These are phyloP conservation scores for Cystofilobasidium capitatum DNA, from an alignment of 768 basidiomycete species.

Conservation along the genomic window DNA sequence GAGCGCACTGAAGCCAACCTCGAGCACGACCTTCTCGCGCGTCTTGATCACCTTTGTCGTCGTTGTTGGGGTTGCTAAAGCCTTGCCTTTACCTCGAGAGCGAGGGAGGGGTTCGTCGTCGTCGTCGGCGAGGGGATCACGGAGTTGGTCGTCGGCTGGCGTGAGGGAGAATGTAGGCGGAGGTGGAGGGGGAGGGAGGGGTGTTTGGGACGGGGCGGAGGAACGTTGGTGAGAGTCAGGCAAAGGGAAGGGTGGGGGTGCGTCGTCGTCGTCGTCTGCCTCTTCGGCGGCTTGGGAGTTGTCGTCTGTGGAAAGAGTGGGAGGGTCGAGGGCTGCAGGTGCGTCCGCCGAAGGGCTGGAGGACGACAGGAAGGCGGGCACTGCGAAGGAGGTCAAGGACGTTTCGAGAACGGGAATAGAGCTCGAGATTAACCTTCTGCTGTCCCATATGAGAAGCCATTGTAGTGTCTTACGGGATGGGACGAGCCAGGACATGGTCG, in stretches of 20 bases:
- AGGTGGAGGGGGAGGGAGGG: slow-evolving; percentile 17
- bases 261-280: slow-evolving; percentile 19
- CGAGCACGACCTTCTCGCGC: slow-evolving; percentile 71
- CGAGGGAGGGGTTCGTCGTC: slow-evolving; percentile 13
- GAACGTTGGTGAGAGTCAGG: slow-evolving; percentile 39
- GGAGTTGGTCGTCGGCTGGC: slow-evolving; percentile 19
- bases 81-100: slow-evolving; percentile 7
- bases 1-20: slow-evolving; percentile 80
- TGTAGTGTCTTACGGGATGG: neutral
- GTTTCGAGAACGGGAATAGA: too few species aligned
- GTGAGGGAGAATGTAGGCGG: slow-evolving; percentile 14
- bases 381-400: too few species aligned
- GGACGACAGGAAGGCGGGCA: too few species aligned
- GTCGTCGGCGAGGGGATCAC: slow-evolving; percentile 16
- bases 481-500: slow-evolving; percentile 6
- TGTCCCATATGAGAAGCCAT: too few species aligned
- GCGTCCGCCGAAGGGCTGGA: too few species aligned
- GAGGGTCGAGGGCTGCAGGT: too few species aligned
- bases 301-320: too few species aligned
- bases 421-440: too few species aligned
- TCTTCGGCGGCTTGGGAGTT: neutral
- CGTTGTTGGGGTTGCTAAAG: slow-evolving; percentile 47
- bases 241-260: slow-evolving; percentile 35
- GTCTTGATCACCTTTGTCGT: slow-evolving; percentile 51
- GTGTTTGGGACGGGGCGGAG: slow-evolving; percentile 28